Percentiles rank a stretch among this genome's conserved stretches.
Evolutionary conservation across 352 stramenopile genomes (phyloP).

Genomic region (Lagenidium sp.): DNA sequence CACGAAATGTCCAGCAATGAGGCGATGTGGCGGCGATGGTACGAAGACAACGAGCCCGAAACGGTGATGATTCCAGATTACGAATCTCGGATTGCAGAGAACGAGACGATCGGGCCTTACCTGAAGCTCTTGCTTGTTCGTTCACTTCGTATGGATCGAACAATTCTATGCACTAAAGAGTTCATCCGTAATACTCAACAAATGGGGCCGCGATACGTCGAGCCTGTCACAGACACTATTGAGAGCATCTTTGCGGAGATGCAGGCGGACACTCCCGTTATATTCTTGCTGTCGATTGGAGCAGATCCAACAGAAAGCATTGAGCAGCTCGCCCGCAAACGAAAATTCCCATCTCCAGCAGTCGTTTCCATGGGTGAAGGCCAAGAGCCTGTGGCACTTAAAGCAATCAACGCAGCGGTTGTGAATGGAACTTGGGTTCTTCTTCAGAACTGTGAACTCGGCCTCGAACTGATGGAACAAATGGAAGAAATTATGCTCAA

Average conservation of each 20-base stretch:
- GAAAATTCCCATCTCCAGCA: conserved; percentile 93
- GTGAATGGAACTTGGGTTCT: conserved; percentile 98
- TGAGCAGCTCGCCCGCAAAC: conserved; percentile 94
- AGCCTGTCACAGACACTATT: conserved; percentile 98
- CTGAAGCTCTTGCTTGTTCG: conserved; percentile 96
- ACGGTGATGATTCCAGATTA: conserved; percentile 94
- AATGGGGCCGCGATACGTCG: conserved; percentile 95
- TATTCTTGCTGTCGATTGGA: conserved; percentile 96
- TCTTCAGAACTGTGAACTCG: conserved; percentile 98
- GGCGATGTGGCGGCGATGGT: conserved; percentile 95
- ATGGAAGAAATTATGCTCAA: conserved; percentile 98
- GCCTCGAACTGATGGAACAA: conserved; percentile 96
- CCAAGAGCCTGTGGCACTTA: conserved; percentile 95
- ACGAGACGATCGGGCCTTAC: conserved; percentile 93
- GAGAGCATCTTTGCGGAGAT: conserved; percentile 97
- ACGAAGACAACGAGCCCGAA: conserved; percentile 97
- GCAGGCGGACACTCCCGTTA: conserved; percentile 93
- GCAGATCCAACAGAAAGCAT: conserved; percentile 98
- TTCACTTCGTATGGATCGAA: conserved; percentile 95
- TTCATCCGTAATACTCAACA: conserved; percentile 96
- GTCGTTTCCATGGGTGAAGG: conserved; percentile 98
- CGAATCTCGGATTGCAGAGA: conserved; percentile 89
- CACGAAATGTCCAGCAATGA: conserved; percentile 96
- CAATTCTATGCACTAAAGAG: conserved; percentile 96
- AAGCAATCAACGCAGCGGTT: conserved; percentile 94